Percentiles rank a stretch among this genome's conserved stretches.
Evolutionary conservation across 768 basidiomycete species (phyloP).

Genomic region (Hirschioporus abietinus): DNA sequence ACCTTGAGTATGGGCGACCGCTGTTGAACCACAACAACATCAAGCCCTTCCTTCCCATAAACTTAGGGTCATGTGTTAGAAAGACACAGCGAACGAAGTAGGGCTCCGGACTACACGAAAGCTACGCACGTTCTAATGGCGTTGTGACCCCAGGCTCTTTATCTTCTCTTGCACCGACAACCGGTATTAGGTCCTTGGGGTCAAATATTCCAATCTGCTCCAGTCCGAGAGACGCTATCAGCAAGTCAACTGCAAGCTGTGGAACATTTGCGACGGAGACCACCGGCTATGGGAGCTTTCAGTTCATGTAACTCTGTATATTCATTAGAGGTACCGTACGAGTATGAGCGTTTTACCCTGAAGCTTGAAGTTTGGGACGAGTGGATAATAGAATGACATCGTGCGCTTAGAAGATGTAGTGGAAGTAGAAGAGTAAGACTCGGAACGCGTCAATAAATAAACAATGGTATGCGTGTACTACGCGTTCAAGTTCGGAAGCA

Average conservation of each 20-base stretch:
- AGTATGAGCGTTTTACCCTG: neutral
- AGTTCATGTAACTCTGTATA: neutral
- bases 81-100: constrained; percentile 9
- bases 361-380: neutral
- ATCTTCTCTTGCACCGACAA: constrained; percentile 68
- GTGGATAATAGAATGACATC: neutral
- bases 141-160: constrained; percentile 58
- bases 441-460: neutral
- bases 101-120: neutral
- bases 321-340: neutral
- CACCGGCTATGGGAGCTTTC: constrained; percentile 40
- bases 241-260: constrained; percentile 72
- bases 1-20: constrained; percentile 78
- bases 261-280: constrained; percentile 79
- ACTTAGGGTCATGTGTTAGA: constrained; percentile 37
- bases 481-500: neutral
- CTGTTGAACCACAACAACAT: constrained; percentile 68
- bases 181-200: constrained; percentile 56
- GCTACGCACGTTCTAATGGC: constrained; percentile 65
- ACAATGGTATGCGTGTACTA: no score
- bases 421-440: neutral
- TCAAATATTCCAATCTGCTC: constrained; percentile 59
- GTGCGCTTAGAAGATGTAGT: neutral
- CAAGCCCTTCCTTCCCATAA: constrained; percentile 46
- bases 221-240: constrained; percentile 63